Evolutionary conservation across 345 rosid genomes (phyloP).

Genomic region (Sonneratia alba): DNA sequence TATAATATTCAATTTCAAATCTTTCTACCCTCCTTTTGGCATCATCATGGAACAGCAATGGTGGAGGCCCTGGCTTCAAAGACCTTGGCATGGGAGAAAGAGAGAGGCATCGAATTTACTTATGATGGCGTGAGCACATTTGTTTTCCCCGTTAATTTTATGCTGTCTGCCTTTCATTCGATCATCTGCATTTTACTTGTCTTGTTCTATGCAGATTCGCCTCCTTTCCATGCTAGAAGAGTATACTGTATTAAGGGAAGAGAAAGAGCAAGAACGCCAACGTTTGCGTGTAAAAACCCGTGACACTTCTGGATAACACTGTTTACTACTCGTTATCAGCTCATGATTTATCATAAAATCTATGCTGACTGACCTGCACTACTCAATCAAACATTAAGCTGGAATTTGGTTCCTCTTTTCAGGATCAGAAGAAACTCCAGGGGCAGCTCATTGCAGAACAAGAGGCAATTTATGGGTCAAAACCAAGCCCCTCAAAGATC

Average conservation of each 20-base stretch:
- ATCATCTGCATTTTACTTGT: background rate
- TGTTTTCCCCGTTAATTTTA: background rate
- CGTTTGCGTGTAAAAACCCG: constrained; percentile 53
- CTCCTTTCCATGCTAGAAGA: constrained; percentile 91
- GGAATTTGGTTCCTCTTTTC: constrained; percentile 7
- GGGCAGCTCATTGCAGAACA: constrained; percentile 92
- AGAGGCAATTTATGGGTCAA: constrained; percentile 88
- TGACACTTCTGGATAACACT: background rate
- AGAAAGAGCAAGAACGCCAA: constrained; percentile 91
- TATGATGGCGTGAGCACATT: constrained; percentile 75
- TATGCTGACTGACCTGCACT: background rate
- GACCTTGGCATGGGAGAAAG: constrained; percentile 84
- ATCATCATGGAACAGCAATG: constrained; percentile 43
- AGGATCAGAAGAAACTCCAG: constrained; percentile 98
- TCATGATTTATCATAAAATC: background rate
- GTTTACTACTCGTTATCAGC: background rate
- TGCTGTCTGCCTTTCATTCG: background rate
- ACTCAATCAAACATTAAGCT: background rate
- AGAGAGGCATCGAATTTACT: constrained; percentile 62
- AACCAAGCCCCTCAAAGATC: constrained; percentile 88
- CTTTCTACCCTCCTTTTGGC: background rate
- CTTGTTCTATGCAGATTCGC: constrained; percentile 39
- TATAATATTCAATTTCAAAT: background rate
- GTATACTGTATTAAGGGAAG: constrained; percentile 58
- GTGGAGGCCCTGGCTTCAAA: constrained; percentile 76